Conservation (phyloP, 2,329 filamentous ascomycete genomes). For the Sarocladium brachiariae region DNA sequence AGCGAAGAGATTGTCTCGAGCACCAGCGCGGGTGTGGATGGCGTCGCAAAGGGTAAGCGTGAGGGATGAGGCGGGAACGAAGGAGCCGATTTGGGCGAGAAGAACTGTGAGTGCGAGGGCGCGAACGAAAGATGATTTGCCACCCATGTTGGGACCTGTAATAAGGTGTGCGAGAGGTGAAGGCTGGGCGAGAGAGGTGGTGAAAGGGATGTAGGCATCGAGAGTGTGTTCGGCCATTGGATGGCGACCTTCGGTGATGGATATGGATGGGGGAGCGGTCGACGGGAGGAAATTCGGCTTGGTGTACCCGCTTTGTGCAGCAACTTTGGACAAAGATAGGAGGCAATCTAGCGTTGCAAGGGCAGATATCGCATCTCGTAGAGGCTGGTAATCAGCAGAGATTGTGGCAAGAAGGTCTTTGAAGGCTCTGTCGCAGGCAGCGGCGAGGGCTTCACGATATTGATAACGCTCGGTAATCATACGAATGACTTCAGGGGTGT, state of each 20-base stretch:
- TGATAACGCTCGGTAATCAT: conserved; percentile 85
- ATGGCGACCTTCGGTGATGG: conserved; percentile 63
- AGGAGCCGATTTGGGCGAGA: conserved; percentile 91
- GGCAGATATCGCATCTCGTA: conserved; percentile 81
- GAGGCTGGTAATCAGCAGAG: conserved; percentile 75
- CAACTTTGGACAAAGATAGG: conserved; percentile 76
- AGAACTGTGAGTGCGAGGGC: conserved; percentile 86
- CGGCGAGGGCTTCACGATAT: conserved; percentile 86
- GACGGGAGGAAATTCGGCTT: conserved; percentile 64
- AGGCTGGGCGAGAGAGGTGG: conserved; percentile 62
- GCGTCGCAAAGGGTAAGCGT: conserved; percentile 78
- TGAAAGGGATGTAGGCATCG: conserved; percentile 88
- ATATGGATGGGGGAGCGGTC: conserved; percentile 58
- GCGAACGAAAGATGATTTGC: conserved; percentile 95
- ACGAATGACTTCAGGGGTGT: conserved; percentile 82
- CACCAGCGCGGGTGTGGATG: conserved; percentile 92
- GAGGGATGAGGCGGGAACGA: conserved; percentile 74
- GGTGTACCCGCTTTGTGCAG: conserved; percentile 78
- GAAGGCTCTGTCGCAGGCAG: conserved; percentile 85
- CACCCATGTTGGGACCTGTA: conserved; percentile 98
- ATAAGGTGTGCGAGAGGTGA: conserved; percentile 71
- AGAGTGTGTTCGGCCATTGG: conserved; percentile 94
- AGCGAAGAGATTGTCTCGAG: conserved; percentile 90
- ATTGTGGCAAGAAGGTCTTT: conserved; percentile 63
- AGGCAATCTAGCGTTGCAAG: conserved; percentile 87